Percentiles rank a stretch among this genome's conserved stretches.
These are phyloP conservation scores for Saccharum hybrid DNA, from an alignment of 202 grass and related monocot genomes.

Conservation along the genomic window DNA sequence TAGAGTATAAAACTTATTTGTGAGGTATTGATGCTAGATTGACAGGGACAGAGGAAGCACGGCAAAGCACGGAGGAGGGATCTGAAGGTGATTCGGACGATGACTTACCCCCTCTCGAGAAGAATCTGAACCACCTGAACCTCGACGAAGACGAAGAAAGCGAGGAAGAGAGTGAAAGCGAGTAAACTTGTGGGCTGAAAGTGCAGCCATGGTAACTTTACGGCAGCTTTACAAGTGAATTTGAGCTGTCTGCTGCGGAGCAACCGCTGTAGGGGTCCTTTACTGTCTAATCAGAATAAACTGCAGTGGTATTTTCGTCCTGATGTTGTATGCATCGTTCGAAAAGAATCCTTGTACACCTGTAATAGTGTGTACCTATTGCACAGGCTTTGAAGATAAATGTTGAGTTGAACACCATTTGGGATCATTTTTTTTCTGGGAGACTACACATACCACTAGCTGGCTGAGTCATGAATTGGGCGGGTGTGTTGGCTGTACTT, in stretches of 20 bases:
- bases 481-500: too few relatives aligned
- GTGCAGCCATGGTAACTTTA: not conserved
- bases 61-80: conserved; percentile 37
- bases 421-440: too few relatives aligned
- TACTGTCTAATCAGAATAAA: conserved; percentile 14
- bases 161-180: conserved; percentile 58
- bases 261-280: not conserved
- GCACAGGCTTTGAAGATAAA: not conserved
- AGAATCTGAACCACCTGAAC: conserved; percentile 83
- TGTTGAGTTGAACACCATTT: not conserved
- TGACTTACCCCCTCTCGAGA: conserved; percentile 77
- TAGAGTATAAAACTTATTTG: not conserved
- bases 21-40: not conserved
- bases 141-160: conserved; percentile 64
- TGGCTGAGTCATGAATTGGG: too few relatives aligned
- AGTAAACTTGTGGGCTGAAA: conserved; percentile 26
- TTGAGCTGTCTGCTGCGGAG: not conserved
- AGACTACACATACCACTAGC: not conserved
- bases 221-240: not conserved
- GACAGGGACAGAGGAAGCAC: conserved; percentile 24
- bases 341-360: not conserved
- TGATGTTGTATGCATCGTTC: not conserved
- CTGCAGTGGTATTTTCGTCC: not conserved
- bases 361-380: not conserved
- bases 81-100: conserved; percentile 82